These are phyloP conservation scores for Cylindrotheca closterium DNA, from an alignment of 108 stramenopile genomes.

Conservation along the genomic window DNA sequence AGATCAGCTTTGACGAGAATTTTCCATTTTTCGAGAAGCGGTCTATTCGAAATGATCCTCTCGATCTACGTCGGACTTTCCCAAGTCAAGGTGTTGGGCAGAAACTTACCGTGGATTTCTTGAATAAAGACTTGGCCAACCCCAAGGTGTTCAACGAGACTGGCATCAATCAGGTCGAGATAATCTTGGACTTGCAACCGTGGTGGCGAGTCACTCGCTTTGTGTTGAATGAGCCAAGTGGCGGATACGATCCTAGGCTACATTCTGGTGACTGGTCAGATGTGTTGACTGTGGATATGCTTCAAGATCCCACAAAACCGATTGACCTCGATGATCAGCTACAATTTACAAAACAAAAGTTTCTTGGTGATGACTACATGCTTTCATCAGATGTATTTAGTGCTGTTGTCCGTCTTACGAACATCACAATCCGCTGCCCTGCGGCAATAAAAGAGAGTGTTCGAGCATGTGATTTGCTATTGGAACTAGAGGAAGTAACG, in stretches of 20 bases:
- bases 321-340: conserved; percentile 48
- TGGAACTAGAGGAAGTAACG: conserved; percentile 45
- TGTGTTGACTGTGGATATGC: conserved; percentile 45
- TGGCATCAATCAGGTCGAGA: conserved; percentile 57
- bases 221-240: conserved; percentile 29
- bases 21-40: conserved; percentile 72
- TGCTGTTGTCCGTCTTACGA: conserved; percentile 51
- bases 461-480: conserved; percentile 52
- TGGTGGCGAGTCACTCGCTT: conserved; percentile 36
- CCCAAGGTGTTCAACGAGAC: conserved; percentile 55
- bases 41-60: conserved; percentile 56
- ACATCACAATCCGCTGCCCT: conserved; percentile 48
- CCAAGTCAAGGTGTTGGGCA: conserved; percentile 61
- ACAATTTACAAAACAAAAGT: conserved; percentile 49
- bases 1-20: conserved; percentile 45
- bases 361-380: conserved; percentile 49
- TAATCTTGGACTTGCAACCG: conserved; percentile 47
- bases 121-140: conserved; percentile 4
- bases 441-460: conserved; percentile 45
- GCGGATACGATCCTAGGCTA: conserved; percentile 61
- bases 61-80: conserved; percentile 45
- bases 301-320: conserved; percentile 27
- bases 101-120: conserved; percentile 61
- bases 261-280: conserved; percentile 69
- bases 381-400: conserved; percentile 67